phyloP scores from a whole-genome alignment of 2,329 filamentous ascomycete genomes.

The Ascosphaera aggregata region DNA sequence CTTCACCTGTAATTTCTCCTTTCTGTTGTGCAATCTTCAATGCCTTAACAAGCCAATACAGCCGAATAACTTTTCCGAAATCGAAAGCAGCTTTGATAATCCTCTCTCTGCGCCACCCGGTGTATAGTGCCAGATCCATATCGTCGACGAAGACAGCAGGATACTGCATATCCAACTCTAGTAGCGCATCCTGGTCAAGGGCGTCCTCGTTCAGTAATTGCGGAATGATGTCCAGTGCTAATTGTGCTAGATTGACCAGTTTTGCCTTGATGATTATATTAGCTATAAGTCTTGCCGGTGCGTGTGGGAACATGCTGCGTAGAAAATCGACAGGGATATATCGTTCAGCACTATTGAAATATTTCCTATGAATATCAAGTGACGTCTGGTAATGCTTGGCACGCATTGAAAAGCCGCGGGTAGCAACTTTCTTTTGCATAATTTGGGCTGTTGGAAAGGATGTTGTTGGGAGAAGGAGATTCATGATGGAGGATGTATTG shows the following conservation, averaged over 20 bases:
- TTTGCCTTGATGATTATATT: not conserved
- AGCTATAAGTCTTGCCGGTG: not conserved
- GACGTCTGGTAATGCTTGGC: not conserved
- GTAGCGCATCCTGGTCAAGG: not conserved
- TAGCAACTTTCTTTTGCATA: not conserved
- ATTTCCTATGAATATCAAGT: not conserved
- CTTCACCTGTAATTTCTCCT: not conserved
- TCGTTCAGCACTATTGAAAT: not conserved
- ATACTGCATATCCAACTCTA: not conserved
- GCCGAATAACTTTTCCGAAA: not conserved
- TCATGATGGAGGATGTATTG: not conserved
- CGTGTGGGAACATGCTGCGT: not conserved
- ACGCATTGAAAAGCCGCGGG: not conserved
- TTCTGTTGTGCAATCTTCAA: not conserved
- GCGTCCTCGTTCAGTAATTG: not conserved
- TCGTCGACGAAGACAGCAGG: not conserved
- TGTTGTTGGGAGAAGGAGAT: not conserved
- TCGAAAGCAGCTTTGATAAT: not conserved
- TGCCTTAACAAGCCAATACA: not conserved
- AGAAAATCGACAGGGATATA: not conserved
- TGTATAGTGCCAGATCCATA: not conserved
- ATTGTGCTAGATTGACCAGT: not conserved
- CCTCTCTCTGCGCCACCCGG: not conserved
- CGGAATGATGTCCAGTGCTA: not conserved
- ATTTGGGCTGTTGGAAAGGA: not conserved